Evolutionary conservation across 768 basidiomycete genomes (phyloP), one percentile per base, ranked within the genome.

Genomic region (Paxillus ammoniavirescens): DNA sequence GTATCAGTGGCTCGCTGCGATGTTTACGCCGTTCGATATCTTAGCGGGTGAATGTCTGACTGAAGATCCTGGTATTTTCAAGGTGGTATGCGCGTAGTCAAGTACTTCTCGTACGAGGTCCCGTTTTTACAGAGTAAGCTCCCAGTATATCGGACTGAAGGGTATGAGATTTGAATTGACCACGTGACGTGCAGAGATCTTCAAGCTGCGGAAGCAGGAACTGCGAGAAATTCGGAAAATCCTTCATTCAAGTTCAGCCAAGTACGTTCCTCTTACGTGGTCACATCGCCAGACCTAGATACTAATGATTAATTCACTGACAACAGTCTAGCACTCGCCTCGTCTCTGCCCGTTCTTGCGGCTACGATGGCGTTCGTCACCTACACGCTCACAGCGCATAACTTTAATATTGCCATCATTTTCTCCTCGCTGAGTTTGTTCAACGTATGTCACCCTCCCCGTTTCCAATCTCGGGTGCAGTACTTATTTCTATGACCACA

Each of bases 51-150:
- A 35, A 14, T 14, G 10, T 35, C 35, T 35, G 35, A 35, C 35
- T 12, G 13, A 35, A 35, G 10, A 13, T 12, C 5, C 14, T 35
- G 35, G 35, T 14, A 35, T 12, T 35, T 35, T 35, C 10, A 35
- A 78, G 81, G 79, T 45, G 79, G 77, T 2, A 87, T 89, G 84
- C 78, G 83, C 4, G 77, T 87, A n/a, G 82, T 90, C 50, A 89
- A 88, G 65, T 87, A 84, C 61, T 90, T 90, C 65, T 84, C 81
- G 26, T 89, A 87, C 57, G 88, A 90, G 68, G 58, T 75, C 1
- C 84, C 87, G 0, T 89, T 87, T 68, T 66, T 87, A 42, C 75
- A 82, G 56, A 75, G 87, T 86, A 55, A 65, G 77, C 69, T 5
- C 3, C 40, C 17, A 21, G 47, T 21, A 57, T 40, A 10, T 12